Conservation (phyloP, 345 rosid genomes). For the Citrus hindsii region DNA sequence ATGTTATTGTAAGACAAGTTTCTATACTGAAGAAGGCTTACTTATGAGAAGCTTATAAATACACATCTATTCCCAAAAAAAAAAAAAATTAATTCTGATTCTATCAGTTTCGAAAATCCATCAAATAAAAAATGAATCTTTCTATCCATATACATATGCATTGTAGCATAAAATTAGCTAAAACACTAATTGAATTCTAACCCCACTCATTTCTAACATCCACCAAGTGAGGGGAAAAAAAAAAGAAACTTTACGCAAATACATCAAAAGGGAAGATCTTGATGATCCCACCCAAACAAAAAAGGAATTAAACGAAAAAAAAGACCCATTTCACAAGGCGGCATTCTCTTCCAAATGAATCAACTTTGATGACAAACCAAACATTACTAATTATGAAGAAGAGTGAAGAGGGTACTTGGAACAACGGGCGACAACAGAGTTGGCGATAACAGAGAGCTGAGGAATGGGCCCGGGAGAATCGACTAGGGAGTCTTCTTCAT, state of each 20-base stretch:
- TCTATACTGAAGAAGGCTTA: neutral
- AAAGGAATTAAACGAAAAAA: neutral
- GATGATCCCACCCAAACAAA: neutral
- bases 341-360: neutral
- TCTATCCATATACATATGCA: neutral
- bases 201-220: neutral
- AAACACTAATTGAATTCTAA: neutral
- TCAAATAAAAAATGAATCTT: neutral
- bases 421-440: conserved; percentile 86
- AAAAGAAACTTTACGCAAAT: neutral
- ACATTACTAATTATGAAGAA: neutral
- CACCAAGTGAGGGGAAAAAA: neutral
- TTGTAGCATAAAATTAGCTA: neutral
- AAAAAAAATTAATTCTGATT: neutral
- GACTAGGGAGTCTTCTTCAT: conserved; percentile 23
- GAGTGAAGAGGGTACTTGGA: conserved; percentile 46
- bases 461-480: conserved; percentile 66
- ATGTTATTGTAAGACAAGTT: neutral
- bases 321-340: neutral
- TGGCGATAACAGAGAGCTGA: conserved; percentile 77
- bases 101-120: neutral
- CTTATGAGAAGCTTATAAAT: neutral
- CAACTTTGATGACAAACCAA: neutral
- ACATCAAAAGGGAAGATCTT: neutral
- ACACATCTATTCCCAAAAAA: neutral